These are phyloP conservation scores for Raffaelea ambrosiae DNA, from an alignment of 2,329 filamentous ascomycete genomes.

Conservation along the genomic window DNA sequence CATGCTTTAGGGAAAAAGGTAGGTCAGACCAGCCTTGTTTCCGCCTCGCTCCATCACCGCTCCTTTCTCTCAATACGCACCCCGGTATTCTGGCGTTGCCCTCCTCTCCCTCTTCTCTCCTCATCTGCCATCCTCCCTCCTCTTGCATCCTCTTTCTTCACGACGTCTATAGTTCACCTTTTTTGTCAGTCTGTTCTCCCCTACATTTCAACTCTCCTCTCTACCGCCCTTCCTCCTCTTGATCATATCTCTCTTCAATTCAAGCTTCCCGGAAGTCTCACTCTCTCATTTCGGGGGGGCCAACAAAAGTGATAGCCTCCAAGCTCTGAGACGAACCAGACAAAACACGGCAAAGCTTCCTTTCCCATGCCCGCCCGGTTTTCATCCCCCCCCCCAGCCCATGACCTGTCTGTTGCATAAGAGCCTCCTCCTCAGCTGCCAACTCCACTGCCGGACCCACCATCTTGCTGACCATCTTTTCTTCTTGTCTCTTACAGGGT, in stretches of 20 bases:
- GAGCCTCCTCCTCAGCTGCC: neutral
- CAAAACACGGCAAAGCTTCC: neutral
- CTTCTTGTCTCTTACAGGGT: neutral
- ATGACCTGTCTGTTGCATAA: conserved; percentile 8
- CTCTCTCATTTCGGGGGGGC: conserved; percentile 3
- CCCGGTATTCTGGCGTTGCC: neutral
- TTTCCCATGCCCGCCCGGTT: neutral
- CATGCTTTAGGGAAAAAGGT: neutral
- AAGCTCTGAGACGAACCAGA: neutral
- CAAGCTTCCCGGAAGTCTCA: neutral
- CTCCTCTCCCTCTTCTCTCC: neutral
- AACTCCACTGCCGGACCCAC: neutral
- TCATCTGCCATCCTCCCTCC: neutral
- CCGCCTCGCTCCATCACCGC: neutral
- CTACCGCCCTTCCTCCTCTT: neutral
- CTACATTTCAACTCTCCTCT: neutral
- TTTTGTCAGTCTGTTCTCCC: neutral
- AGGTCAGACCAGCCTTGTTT: neutral
- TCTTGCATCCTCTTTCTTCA: neutral
- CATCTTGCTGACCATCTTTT: neutral
- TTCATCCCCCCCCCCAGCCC: conserved; percentile 2
- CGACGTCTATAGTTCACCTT: neutral
- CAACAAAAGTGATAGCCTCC: neutral
- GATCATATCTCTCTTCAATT: neutral
- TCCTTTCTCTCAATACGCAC: neutral